Evolutionary conservation across 2,329 filamentous ascomycete species (phyloP), one percentile per base, ranked within the genome.

Genomic region (Scopulariopsis brevicaulis): DNA sequence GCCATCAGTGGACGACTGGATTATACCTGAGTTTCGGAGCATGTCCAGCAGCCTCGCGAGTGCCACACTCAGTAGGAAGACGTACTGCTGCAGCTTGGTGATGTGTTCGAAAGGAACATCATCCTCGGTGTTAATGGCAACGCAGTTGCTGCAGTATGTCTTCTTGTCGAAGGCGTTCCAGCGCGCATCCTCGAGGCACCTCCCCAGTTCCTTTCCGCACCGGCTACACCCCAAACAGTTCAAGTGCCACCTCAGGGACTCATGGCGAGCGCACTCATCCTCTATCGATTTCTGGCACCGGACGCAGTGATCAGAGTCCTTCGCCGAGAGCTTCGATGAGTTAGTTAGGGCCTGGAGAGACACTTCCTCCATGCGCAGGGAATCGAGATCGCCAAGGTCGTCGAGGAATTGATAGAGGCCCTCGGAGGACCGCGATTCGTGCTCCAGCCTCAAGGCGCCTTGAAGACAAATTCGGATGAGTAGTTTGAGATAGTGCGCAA

Each of bases 401-500:
- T 90, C 84, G 53, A 99, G 79, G 69, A 99, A 96, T 57, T 82
- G 79, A 65, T 90, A 86, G 25, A 99, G 76, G 12, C 90, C 90
- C 62, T 88, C 85, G 1, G 87, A 78, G 32, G 81, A 86, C 56
- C 81, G 78, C 54, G 85, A 86, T 66, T 97, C 93, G 59, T 90
- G 86, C 71, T 99, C 94, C 46, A 97, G 81, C 66, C 91, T 93
- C 53, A 99, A 76, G 7, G 94, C 87, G 35, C 93, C 94, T 69
- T 97, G 95, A 32, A 99, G 80, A 68, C 94, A 96, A 65, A 99
- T 99, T 55, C 94, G 85, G 65, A 99, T 99, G 60, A 99, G 82
- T 37, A 99, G 86, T 72, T 99, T 99, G 57, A 99, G 83, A 68
- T 99, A 99, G 71, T 99, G 94, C 20, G 94, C 94, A 56, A 99